Evolutionary conservation across 108 stramenopile species (phyloP), one percentile per base, ranked within the genome.

Genomic region (Fistulifera pelliculosa): DNA sequence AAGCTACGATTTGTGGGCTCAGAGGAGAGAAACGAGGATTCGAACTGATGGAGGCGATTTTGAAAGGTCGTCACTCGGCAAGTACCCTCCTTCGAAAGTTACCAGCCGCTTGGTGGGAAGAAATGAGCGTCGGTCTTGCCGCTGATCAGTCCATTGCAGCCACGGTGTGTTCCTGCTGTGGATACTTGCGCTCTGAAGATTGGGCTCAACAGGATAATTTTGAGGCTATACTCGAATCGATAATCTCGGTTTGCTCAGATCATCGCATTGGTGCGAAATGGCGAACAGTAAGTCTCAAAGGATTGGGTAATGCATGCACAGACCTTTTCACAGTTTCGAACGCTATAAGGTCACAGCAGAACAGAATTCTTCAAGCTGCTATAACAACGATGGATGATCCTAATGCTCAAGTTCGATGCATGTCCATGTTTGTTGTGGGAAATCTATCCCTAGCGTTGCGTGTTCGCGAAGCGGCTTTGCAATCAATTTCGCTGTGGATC

Each of bases 381-480:
- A 43, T 77, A 23, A 54, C 68, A 11, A 58, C 76, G 15, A 49
- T 74, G 18, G 42, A 38, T 1, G 85, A 87, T 55, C 21, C 54
- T 47, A 68, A 56, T 43, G 62, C 75, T 6, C 45, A 57, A 38
- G 80, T 75, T 8, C 71, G 81, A 45, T 66, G 28, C 24, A 40
- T 77, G 81, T 66, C 76, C 16, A 58, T 85, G 14, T 85, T 79
- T 74, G 66, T 76, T 15, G 49, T 85, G 19, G 87, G 83, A 24
- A 89, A 89, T 52, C 64, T 79, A 13, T 52, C 77, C 0, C 41
- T 68, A 49, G 65, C 76, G 13, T 25, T 86, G 62, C 59, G 60
- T 60, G 41, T 56, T 49, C 54, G 40, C 19, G 24, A 18, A 12
- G 0, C 42, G 38, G 55, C 10, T 15, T 64, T 51, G 12, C 59